Conservation (phyloP, 257 asterid genomes). For the Fraxinus cuspidata region DNA sequence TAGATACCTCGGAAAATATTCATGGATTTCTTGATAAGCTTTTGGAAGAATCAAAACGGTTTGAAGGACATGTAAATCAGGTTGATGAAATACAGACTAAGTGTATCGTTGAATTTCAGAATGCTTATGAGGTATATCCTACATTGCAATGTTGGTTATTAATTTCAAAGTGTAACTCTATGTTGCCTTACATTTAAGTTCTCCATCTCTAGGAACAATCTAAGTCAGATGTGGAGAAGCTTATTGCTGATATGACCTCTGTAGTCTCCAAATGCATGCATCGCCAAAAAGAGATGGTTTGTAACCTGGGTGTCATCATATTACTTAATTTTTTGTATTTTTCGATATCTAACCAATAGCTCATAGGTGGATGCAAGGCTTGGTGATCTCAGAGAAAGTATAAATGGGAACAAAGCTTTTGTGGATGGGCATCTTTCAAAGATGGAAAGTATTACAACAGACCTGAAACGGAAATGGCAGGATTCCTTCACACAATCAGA, state of each 20-base stretch:
- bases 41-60: conserved; percentile 57
- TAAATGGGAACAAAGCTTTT: conserved; percentile 55
- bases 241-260: conserved; percentile 71
- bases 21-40: conserved; percentile 52
- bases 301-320: neutral
- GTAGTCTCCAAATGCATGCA: conserved; percentile 67
- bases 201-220: conserved; percentile 63
- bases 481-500: conserved; percentile 61
- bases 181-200: conserved; percentile 26
- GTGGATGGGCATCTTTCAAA: conserved; percentile 68
- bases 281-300: conserved; percentile 76
- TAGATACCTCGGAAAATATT: conserved; percentile 54
- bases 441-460: conserved; percentile 67
- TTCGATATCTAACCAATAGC: conserved; percentile 13
- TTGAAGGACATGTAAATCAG: conserved; percentile 55
- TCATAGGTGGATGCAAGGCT: conserved; percentile 71
- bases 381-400: conserved; percentile 54
- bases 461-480: conserved; percentile 84
- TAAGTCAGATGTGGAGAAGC: conserved; percentile 66
- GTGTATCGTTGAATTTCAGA: conserved; percentile 64
- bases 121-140: conserved; percentile 62
- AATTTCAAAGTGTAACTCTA: neutral
- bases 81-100: conserved; percentile 54
- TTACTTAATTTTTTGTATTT: neutral
- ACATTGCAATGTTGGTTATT: conserved; percentile 1